Percentiles rank a stretch among this genome's conserved stretches.
Evolutionary conservation across 441 rosid species (phyloP).

Genomic region (Theobroma grandiflorum): DNA sequence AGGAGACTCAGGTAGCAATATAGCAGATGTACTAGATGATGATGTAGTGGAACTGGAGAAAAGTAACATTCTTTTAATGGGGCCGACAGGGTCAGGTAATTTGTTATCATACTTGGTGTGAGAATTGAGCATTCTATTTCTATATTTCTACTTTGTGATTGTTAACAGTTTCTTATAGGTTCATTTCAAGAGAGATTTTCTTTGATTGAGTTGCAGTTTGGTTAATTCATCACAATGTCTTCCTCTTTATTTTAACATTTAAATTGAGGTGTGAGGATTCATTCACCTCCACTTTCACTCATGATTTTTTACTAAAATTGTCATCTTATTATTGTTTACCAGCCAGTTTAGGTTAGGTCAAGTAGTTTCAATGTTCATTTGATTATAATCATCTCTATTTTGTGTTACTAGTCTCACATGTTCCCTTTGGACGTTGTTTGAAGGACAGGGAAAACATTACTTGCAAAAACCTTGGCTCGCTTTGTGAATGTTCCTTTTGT

Average conservation of each 20-base stretch:
- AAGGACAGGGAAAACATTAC: slow-evolving; percentile 97
- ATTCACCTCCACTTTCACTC: slow-evolving; percentile 1
- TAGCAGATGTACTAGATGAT: slow-evolving; percentile 58
- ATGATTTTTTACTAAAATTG: not conserved
- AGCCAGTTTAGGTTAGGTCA: not conserved
- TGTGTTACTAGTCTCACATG: slow-evolving; percentile 43
- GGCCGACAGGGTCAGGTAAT: slow-evolving; percentile 98
- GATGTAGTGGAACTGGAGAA: slow-evolving; percentile 94
- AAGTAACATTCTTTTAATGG: slow-evolving; percentile 97
- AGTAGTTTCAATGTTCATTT: not conserved
- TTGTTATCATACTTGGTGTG: slow-evolving; percentile 24
- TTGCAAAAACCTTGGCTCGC: slow-evolving; percentile 97
- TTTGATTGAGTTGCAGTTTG: not conserved
- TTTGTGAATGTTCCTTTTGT: slow-evolving; percentile 99
- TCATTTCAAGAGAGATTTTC: not conserved
- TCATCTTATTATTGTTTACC: not conserved
- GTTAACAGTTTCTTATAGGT: not conserved
- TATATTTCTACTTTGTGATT: not conserved
- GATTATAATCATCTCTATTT: not conserved
- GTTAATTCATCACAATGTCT: not conserved
- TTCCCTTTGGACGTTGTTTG: slow-evolving; percentile 51
- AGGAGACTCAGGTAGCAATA: slow-evolving; percentile 55
- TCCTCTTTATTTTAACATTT: not conserved
- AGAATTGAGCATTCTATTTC: slow-evolving; percentile 1
- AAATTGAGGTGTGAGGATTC: not conserved